Percentiles rank a stretch among this genome's conserved stretches.
These are phyloP conservation scores for Paramecium caudatum DNA, from an alignment of 73 alveolate genomes.

Conservation along the genomic window DNA sequence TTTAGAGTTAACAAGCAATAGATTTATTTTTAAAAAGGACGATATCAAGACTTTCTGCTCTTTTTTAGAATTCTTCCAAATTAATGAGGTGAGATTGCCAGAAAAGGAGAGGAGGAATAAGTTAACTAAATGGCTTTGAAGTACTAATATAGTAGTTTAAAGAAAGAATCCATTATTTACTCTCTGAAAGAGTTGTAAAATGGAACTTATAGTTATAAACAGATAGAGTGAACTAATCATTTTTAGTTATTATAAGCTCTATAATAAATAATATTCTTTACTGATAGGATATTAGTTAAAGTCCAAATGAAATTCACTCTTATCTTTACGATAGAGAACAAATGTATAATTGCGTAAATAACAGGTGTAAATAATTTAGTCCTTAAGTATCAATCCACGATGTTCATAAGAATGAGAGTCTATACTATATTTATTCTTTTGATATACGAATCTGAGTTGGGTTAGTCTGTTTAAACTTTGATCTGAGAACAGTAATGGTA, in stretches of 20 bases:
- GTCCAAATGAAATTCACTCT: background rate
- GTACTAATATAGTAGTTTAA: constrained; percentile 39
- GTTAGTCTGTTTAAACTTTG: background rate
- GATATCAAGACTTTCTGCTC: constrained; percentile 75
- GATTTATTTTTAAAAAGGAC: constrained; percentile 67
- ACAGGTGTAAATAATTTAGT: background rate
- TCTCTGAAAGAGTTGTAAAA: background rate
- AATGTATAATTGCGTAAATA: background rate
- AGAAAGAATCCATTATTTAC: constrained; percentile 57
- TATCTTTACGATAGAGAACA: background rate
- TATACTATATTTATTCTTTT: too few relatives aligned
- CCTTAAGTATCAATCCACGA: constrained; percentile 28
- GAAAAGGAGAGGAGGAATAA: background rate
- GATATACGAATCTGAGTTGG: too few relatives aligned
- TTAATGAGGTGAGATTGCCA: constrained; percentile 51
- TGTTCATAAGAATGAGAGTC: constrained; percentile 33
- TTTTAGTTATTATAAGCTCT: background rate
- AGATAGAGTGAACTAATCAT: background rate
- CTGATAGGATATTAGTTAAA: constrained; percentile 28
- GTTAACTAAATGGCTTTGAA: background rate
- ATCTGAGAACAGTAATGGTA: background rate
- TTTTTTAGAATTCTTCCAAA: constrained; percentile 21
- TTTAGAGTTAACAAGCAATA: constrained; percentile 70
- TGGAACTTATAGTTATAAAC: constrained; percentile 4
- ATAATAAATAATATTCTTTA: background rate